These are phyloP conservation scores for Nemophila menziesii DNA, from an alignment of 257 asterid genomes.

Conservation along the genomic window DNA sequence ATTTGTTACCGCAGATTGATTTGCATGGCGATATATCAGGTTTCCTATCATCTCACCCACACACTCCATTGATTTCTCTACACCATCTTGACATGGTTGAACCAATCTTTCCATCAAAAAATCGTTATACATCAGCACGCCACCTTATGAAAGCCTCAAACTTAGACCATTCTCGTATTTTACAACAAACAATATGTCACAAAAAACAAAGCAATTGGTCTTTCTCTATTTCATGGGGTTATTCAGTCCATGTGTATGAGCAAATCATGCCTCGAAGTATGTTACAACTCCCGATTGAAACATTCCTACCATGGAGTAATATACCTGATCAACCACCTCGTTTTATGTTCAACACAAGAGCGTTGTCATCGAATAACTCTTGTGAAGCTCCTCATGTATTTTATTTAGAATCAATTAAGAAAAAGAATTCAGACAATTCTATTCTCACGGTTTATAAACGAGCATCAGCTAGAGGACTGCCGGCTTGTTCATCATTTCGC, in stretches of 20 bases:
- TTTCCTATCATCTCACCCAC: conserved; percentile 39
- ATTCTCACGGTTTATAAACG: conserved; percentile 22
- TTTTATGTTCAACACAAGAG: conserved; percentile 35
- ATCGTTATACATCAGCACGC: conserved; percentile 29
- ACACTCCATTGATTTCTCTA: conserved; percentile 32
- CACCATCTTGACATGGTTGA: conserved; percentile 44
- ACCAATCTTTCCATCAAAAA: conserved; percentile 40
- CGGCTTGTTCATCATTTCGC: background rate
- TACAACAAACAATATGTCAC: conserved; percentile 49
- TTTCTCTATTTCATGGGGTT: conserved; percentile 56
- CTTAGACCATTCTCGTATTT: conserved; percentile 36
- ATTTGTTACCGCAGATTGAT: conserved; percentile 29
- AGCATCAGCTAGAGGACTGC: background rate
- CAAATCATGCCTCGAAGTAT: conserved; percentile 34
- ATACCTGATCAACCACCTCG: conserved; percentile 11
- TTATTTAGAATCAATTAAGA: conserved; percentile 24
- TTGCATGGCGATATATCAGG: conserved; percentile 47
- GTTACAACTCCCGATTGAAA: conserved; percentile 37
- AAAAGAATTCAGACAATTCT: background rate
- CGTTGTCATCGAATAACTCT: conserved; percentile 23
- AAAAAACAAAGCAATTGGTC: conserved; percentile 30
- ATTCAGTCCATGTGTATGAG: conserved; percentile 44
- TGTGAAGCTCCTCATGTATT: conserved; percentile 46
- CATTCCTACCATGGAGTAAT: conserved; percentile 31
- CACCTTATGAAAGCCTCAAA: conserved; percentile 45